Evolutionary conservation across 108 stramenopile species (phyloP).

Genomic region (Skeletonema grethae): DNA sequence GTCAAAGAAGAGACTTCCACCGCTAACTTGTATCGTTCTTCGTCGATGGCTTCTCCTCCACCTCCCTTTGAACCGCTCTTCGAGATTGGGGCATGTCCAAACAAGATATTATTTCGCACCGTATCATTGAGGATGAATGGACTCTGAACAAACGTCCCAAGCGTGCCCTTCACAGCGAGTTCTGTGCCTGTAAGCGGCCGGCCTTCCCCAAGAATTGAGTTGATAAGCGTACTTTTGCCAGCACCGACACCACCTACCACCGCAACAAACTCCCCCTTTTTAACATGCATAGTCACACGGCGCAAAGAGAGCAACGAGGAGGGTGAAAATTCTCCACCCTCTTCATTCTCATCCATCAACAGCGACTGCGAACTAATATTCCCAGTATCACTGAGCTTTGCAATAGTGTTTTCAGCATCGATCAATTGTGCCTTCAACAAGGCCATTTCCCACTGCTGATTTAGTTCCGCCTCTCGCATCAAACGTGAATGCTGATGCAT

Average conservation of each 20-base stretch:
- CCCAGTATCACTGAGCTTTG: slow-evolving; percentile 31
- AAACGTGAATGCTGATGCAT: slow-evolving; percentile 29
- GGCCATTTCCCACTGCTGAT: slow-evolving; percentile 45
- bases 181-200: slow-evolving; percentile 58
- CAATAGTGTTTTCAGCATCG: slow-evolving; percentile 69
- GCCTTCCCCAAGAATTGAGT: slow-evolving; percentile 90
- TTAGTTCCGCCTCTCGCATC: slow-evolving; percentile 31
- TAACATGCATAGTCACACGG: slow-evolving; percentile 59
- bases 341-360: slow-evolving; percentile 8
- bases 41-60: slow-evolving; percentile 52
- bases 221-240: slow-evolving; percentile 92
- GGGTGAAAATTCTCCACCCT: slow-evolving; percentile 26
- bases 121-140: slow-evolving; percentile 97
- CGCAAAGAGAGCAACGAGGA: slow-evolving; percentile 60
- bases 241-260: slow-evolving; percentile 91
- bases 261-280: slow-evolving; percentile 81
- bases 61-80: neutral
- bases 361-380: slow-evolving; percentile 14
- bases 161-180: slow-evolving; percentile 53
- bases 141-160: slow-evolving; percentile 81
- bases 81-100: slow-evolving; percentile 31
- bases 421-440: slow-evolving; percentile 69
- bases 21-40: slow-evolving; percentile 77
- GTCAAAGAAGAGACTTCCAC: slow-evolving; percentile 79
- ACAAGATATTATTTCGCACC: slow-evolving; percentile 85